Evolutionary conservation across 2,329 filamentous ascomycete species (phyloP).

Genomic region (Aspergillus jensenii): DNA sequence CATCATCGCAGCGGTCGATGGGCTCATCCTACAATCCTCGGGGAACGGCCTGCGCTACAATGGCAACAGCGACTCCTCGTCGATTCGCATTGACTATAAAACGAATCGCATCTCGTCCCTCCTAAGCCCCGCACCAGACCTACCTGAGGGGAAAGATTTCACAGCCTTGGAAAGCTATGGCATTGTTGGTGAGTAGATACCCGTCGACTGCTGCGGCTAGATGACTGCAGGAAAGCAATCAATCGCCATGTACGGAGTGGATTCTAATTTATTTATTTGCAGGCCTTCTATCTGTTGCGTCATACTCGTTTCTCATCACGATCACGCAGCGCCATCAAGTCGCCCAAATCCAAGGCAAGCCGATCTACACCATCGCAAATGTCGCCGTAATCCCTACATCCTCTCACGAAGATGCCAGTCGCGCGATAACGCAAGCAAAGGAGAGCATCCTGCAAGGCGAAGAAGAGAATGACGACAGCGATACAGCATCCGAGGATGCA

Average conservation of each 20-base stretch:
- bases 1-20: conserved; percentile 78
- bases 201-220: neutral
- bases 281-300: conserved; percentile 84
- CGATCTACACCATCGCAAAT: conserved; percentile 84
- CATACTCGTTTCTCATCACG: conserved; percentile 77
- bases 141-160: conserved; percentile 27
- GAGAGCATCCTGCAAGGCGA: conserved; percentile 44
- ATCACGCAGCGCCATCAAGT: conserved; percentile 87
- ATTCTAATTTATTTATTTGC: neutral
- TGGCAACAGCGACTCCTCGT: conserved; percentile 55
- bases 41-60: conserved; percentile 46
- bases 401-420: conserved; percentile 70
- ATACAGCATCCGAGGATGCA: conserved; percentile 25
- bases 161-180: conserved; percentile 50
- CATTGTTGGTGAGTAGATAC: conserved; percentile 53
- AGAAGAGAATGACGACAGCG: conserved; percentile 36
- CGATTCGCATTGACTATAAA: conserved; percentile 71
- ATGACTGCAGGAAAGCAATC: too few species aligned
- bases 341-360: conserved; percentile 76
- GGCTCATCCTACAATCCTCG: conserved; percentile 75
- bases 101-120: conserved; percentile 53
- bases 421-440: conserved; percentile 66
- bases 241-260: neutral
- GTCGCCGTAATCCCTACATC: conserved; percentile 87
- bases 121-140: conserved; percentile 31